phyloP scores from a whole-genome alignment of 2,329 filamentous ascomycete genomes.

The Sclerotinia borealis region DNA sequence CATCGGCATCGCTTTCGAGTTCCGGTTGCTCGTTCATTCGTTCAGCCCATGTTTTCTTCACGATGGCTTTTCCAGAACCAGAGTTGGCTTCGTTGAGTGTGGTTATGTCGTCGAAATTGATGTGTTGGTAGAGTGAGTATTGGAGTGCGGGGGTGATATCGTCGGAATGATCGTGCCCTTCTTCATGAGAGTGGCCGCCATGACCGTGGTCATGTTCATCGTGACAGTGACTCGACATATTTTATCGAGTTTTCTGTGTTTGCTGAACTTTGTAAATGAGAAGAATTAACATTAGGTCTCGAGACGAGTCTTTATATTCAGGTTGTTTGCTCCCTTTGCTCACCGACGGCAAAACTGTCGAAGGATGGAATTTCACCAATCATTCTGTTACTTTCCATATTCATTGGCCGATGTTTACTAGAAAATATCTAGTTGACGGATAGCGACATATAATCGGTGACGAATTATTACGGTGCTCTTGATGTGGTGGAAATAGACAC shows the following conservation, averaged over 20 bases:
- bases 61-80: constrained; percentile 64
- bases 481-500: neutral
- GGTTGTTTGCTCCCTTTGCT: neutral
- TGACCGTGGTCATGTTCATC: constrained; percentile 36
- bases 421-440: neutral
- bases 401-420: neutral
- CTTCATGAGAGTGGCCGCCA: constrained; percentile 55
- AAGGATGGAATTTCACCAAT: constrained; percentile 1
- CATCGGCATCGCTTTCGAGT: constrained; percentile 79
- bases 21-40: constrained; percentile 65
- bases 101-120: constrained; percentile 78
- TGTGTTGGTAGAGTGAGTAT: constrained; percentile 83
- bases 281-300: neutral
- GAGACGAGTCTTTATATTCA: neutral
- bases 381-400: neutral
- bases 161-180: constrained; percentile 82
- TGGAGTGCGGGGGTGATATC: constrained; percentile 90
- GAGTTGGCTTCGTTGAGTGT: constrained; percentile 76
- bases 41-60: constrained; percentile 89
- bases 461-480: neutral
- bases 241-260: neutral
- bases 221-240: constrained; percentile 42
- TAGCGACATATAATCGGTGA: neutral
- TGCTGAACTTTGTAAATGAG: neutral
- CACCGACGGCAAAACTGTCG: neutral